Conservation (phyloP, 106 monocot species). For the Xerophyta viscosa region DNA sequence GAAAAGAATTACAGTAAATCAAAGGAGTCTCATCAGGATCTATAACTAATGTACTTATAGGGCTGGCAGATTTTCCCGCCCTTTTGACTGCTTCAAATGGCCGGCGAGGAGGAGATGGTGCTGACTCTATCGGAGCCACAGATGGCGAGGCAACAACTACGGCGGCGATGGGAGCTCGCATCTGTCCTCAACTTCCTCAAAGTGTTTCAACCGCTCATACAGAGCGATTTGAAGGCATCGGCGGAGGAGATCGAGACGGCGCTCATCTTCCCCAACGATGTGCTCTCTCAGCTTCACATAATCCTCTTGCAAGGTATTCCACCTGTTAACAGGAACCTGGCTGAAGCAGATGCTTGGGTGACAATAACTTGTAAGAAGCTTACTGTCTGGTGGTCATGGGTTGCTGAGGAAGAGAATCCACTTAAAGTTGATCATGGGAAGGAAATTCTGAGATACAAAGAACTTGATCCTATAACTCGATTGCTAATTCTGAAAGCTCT, state of each 20-base stretch:
- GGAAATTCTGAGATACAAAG: slow-evolving; percentile 55
- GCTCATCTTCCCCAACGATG: slow-evolving; percentile 26
- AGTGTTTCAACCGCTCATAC: slow-evolving; percentile 43
- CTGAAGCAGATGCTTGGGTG: slow-evolving; percentile 56
- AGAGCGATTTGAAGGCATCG: slow-evolving; percentile 28
- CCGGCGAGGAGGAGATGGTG: background rate
- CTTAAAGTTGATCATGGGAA: slow-evolving; percentile 59
- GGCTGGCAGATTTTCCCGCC: too few species aligned
- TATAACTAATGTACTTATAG: too few species aligned
- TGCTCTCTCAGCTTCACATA: slow-evolving; percentile 39
- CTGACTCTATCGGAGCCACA: slow-evolving; percentile 6
- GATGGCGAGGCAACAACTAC: slow-evolving; percentile 20
- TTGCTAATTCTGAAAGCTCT: slow-evolving; percentile 81
- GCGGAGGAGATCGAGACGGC: slow-evolving; percentile 60
- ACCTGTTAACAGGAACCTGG: slow-evolving; percentile 55
- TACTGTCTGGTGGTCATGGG: slow-evolving; percentile 81
- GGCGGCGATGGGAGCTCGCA: slow-evolving; percentile 61
- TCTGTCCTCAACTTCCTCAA: slow-evolving; percentile 52
- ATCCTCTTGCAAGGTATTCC: slow-evolving; percentile 79
- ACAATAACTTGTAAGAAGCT: slow-evolving; percentile 64
- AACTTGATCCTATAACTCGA: slow-evolving; percentile 57
- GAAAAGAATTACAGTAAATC: too few species aligned
- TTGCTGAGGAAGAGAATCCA: slow-evolving; percentile 83
- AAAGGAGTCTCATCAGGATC: too few species aligned
- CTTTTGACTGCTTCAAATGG: too few species aligned